Evolutionary conservation across 805 yeast genomes (phyloP).

Genomic region (Yamadazyma ubonensis): DNA sequence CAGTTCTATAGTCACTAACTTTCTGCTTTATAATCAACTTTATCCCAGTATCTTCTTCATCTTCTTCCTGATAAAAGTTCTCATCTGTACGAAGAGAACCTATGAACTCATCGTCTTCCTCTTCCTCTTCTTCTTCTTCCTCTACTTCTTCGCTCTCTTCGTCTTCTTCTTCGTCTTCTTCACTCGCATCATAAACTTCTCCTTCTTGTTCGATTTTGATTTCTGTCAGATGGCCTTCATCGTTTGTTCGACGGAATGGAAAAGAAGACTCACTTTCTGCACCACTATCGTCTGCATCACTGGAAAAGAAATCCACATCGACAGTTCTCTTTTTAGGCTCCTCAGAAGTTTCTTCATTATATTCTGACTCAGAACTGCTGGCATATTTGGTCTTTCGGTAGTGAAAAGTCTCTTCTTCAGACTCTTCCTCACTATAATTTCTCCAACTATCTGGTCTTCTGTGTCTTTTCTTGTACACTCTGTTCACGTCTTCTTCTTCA

Average conservation of each 20-base stretch:
- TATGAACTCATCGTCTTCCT: conserved; percentile 9
- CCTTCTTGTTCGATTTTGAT: background rate
- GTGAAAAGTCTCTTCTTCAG: background rate
- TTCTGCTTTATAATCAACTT: conserved; percentile 7
- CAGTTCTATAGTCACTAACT: conserved; percentile 10
- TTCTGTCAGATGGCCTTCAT: background rate
- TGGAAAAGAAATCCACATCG: background rate
- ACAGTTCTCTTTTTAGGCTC: conserved; percentile 3
- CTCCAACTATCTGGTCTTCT: too few relatives aligned
- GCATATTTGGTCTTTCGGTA: background rate
- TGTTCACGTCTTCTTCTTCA: conserved; percentile 7
- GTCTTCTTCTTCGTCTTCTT: conserved; percentile 8
- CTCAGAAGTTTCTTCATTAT: conserved; percentile 3
- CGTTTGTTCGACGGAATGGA: background rate
- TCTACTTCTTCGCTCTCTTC: conserved; percentile 14
- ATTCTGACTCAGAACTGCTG: conserved; percentile 9
- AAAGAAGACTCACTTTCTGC: background rate
- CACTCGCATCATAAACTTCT: background rate
- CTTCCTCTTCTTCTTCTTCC: conserved; percentile 18
- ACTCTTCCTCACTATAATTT: background rate
- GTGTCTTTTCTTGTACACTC: too few relatives aligned
- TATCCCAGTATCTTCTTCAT: background rate
- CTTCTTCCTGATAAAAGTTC: background rate
- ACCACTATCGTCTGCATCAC: background rate
- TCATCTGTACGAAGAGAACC: conserved; percentile 5